Base-by-base conservation (phyloP, 2,329 filamentous ascomycete genomes). In the Epichloe gansuensis region DNA sequence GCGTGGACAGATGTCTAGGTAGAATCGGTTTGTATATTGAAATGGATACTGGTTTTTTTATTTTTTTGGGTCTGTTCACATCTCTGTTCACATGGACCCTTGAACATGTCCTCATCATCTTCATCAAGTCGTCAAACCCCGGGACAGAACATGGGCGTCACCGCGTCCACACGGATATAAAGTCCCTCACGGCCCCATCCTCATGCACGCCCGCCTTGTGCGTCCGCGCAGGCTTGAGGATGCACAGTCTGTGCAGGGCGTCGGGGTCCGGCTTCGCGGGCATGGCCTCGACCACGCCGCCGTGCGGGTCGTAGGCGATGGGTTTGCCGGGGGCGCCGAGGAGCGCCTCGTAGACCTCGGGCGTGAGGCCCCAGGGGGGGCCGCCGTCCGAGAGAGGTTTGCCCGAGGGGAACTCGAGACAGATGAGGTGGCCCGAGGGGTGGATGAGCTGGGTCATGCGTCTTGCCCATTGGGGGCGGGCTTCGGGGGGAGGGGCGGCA, bases 351-450 rank as follows among this genome's bases (percentile, higher is more conserved):
- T 94, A 93, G 31, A 86, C 77, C 54, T 81, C 76, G 1, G 85
- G 76, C 12, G 80, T 77, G 41, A 87, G 68, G 7, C 82, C 80
- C 74, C 80, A 90, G 2, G 89, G 88, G 88, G 89, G 88, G 0
- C 89, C 88, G 9, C 74, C 74, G 9, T 76, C 73, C 11, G 72
- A 72, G 9, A 83, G 75, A 42, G 80, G 74, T 64, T 90, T 93
- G 55, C 79, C 76, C 1, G 84, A 81, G 9, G 89, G 89, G 64
- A 85, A 94, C 64, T 95, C 88, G 55, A 95, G 75, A 67, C 80
- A 83, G 49, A 84, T 63, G 27, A 84, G 68, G 39, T 74, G 69
- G 23, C 79, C 78, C 25, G 58, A 63, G 5, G 71, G 70, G 21
- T 66, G 58, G 34, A 84, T 68, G 40, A 83, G 69, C 40, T 73